Conservation (phyloP, 2,329 filamentous ascomycete genomes). For the Ambrosiella beaveri region DNA sequence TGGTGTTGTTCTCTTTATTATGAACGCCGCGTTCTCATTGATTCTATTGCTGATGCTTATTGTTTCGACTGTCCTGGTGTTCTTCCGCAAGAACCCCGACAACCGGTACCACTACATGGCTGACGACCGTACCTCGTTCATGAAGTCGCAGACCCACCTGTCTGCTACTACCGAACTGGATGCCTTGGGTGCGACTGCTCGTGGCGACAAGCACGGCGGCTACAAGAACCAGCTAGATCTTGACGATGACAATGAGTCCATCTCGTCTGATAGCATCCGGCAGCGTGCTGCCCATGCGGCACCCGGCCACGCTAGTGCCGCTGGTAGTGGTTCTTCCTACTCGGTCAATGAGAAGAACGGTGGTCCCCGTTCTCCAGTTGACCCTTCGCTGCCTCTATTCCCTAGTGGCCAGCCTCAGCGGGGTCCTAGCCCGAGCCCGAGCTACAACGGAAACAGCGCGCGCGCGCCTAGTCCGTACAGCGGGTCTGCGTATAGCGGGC, state of each 20-base stretch:
- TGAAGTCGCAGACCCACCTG: conserved; percentile 83
- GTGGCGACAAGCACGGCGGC: conserved; percentile 53
- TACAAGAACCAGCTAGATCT: conserved; percentile 21
- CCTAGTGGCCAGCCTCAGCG: conserved; percentile 20
- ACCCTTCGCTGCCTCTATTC: conserved; percentile 28
- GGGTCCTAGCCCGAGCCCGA: conserved; percentile 21
- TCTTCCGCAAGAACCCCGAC: conserved; percentile 86
- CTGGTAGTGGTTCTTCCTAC: conserved; percentile 15
- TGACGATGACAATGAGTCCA: conserved; percentile 26
- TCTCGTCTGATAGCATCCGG: conserved; percentile 24
- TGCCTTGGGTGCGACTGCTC: conserved; percentile 72
- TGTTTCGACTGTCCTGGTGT: conserved; percentile 44
- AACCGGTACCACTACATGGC: conserved; percentile 92
- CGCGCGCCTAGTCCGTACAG: conserved; percentile 22
- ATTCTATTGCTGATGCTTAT: conserved; percentile 67
- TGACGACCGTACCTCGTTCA: conserved; percentile 89
- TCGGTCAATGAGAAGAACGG: conserved; percentile 14
- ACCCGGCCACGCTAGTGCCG: conserved; percentile 16
- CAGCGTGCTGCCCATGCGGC: conserved; percentile 19
- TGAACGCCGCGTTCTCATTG: conserved; percentile 69
- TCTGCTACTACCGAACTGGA: conserved; percentile 68
- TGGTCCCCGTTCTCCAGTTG: conserved; percentile 23
- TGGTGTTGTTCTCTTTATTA: conserved; percentile 74
- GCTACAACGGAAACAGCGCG: conserved; percentile 8
- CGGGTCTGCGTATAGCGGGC: conserved; percentile 18